Conservation (phyloP, 176 grass and related monocot species). For the Oryza longistaminata region DNA sequence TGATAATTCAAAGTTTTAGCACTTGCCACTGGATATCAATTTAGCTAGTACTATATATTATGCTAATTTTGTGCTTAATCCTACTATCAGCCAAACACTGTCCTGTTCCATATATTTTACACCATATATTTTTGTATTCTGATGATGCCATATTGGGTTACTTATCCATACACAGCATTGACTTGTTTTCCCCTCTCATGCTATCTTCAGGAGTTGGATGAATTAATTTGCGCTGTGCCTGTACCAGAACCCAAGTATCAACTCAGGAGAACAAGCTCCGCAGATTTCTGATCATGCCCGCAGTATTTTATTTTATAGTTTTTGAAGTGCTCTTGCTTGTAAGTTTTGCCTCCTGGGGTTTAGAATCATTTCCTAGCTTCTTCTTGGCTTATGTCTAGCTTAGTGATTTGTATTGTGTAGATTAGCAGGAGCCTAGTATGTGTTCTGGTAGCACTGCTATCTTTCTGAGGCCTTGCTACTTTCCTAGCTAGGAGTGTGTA, state of each 20-base stretch:
- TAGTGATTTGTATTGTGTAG: constrained; percentile 35
- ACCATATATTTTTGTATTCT: neutral
- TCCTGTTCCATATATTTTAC: neutral
- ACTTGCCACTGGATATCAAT: neutral
- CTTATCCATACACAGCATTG: neutral
- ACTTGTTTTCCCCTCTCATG: neutral
- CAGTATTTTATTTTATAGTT: constrained; percentile 55
- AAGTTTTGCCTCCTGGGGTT: constrained; percentile 38
- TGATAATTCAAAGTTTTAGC: neutral
- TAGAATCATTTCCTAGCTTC: constrained; percentile 49
- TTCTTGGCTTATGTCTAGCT: constrained; percentile 29
- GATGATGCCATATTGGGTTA: neutral
- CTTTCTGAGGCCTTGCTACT: constrained; percentile 39
- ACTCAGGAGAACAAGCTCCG: constrained; percentile 83
- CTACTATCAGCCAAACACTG: neutral
- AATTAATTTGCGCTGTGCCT: constrained; percentile 53
- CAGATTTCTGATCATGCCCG: constrained; percentile 53
- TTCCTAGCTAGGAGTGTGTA: constrained; percentile 32
- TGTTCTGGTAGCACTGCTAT: constrained; percentile 18
- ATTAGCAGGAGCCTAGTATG: constrained; percentile 45
- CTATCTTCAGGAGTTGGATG: constrained; percentile 72
- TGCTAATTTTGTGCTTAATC: constrained; percentile 3
- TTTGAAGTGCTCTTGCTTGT: constrained; percentile 35
- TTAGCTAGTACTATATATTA: neutral
- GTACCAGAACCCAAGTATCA: constrained; percentile 69